phyloP scores from a whole-genome alignment of 2,329 filamentous ascomycete species.

The Cladosporium austrohemisphaericum region DNA sequence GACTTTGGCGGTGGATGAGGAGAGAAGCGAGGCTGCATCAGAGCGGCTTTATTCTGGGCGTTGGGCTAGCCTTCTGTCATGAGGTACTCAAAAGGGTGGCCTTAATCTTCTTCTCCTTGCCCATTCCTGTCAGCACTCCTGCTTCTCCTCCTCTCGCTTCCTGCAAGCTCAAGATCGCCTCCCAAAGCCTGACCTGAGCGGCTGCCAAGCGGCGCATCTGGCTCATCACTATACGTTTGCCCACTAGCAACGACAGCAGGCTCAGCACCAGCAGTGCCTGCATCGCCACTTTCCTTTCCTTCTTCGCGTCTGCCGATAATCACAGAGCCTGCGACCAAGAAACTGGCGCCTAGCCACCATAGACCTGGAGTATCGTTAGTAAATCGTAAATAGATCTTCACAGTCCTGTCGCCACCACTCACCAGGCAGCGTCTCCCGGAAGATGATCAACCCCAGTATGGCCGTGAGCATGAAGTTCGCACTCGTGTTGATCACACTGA shows the following conservation, averaged over 20 bases:
- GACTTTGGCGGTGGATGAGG: too few relatives aligned
- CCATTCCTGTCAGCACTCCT: conserved; percentile 8
- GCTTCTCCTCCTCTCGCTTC: conserved; percentile 6
- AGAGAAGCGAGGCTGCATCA: too few relatives aligned
- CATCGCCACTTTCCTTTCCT: conserved; percentile 30
- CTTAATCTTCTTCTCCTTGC: not conserved
- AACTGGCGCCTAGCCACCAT: conserved; percentile 71
- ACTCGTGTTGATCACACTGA: conserved; percentile 77
- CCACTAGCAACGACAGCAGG: conserved; percentile 17
- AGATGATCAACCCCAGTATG: conserved; percentile 65
- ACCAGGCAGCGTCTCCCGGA: conserved; percentile 65
- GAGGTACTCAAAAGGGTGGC: too few relatives aligned
- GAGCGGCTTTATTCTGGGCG: too few relatives aligned
- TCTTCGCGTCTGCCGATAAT: conserved; percentile 71
- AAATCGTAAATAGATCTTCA: not conserved
- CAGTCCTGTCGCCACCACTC: not conserved
- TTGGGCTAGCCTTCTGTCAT: too few relatives aligned
- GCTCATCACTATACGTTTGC: conserved; percentile 29
- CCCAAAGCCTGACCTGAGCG: not conserved
- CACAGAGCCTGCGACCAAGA: conserved; percentile 73
- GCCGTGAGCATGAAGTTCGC: conserved; percentile 78
- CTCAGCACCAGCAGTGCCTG: conserved; percentile 21
- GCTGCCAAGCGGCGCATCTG: conserved; percentile 26
- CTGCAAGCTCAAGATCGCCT: conserved; percentile 4
- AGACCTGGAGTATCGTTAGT: conserved; percentile 38